These are phyloP conservation scores for Nepenthes mirabilis DNA, from an alignment of 148 eudicot species.

Conservation along the genomic window DNA sequence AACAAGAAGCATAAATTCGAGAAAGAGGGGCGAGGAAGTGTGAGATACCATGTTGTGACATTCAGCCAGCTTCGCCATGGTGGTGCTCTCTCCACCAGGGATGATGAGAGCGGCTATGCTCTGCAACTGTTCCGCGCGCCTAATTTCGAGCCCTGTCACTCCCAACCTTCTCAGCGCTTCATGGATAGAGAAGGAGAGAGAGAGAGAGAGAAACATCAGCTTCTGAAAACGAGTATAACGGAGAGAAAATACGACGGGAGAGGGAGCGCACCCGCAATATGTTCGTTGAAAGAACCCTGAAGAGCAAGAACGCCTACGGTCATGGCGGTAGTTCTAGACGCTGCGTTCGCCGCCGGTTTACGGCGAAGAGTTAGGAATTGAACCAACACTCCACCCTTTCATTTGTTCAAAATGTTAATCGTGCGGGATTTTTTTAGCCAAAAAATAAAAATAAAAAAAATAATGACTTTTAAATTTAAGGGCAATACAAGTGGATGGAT, in stretches of 20 bases:
- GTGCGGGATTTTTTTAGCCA: no score
- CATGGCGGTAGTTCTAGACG: constrained; percentile 14
- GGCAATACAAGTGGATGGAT: no score
- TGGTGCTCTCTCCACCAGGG: constrained; percentile 97
- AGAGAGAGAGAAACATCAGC: not conserved
- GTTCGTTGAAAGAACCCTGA: constrained; percentile 96
- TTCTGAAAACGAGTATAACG: not conserved
- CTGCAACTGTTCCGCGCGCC: constrained; percentile 74
- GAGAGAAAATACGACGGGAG: not conserved
- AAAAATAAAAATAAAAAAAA: no score
- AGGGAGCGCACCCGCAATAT: constrained; percentile 48
- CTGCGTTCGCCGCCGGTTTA: not conserved
- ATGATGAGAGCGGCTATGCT: constrained; percentile 63
- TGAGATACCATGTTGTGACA: constrained; percentile 52
- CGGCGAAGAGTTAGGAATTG: constrained; percentile 3
- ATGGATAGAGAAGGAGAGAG: not conserved
- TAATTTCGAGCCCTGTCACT: constrained; percentile 69
- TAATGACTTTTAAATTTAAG: no score
- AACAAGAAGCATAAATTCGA: not conserved
- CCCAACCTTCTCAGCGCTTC: constrained; percentile 77
- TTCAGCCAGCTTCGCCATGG: constrained; percentile 97
- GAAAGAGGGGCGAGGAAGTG: not conserved
- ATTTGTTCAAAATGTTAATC: not conserved
- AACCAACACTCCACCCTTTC: constrained; percentile 6
- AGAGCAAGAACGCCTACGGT: constrained; percentile 86